Conservation (phyloP, 805 yeast species). For the Yarrowia divulgata region DNA sequence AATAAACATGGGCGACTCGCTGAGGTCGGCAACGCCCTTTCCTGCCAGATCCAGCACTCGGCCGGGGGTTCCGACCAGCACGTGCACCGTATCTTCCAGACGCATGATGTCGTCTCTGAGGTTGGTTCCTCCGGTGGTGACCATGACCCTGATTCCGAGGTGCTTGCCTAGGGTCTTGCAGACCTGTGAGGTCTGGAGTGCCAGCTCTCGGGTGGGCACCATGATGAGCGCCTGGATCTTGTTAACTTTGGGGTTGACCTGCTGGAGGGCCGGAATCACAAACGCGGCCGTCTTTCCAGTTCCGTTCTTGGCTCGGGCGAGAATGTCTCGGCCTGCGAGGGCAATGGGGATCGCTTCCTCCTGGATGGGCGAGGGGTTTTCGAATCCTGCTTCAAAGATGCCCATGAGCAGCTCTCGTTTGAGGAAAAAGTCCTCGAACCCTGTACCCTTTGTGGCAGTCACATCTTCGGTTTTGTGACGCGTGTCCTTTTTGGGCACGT, state of each 20-base stretch:
- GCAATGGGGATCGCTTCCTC: slow-evolving; percentile 97
- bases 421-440: slow-evolving; percentile 89
- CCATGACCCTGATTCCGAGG: slow-evolving; percentile 92
- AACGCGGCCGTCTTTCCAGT: slow-evolving; percentile 99
- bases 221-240: slow-evolving; percentile 91
- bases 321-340: slow-evolving; percentile 90
- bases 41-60: slow-evolving; percentile 93
- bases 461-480: slow-evolving; percentile 98
- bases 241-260: slow-evolving; percentile 79
- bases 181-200: slow-evolving; percentile 96
- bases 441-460: slow-evolving; percentile 83
- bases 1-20: slow-evolving; percentile 84
- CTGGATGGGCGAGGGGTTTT: slow-evolving; percentile 97
- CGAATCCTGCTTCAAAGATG: slow-evolving; percentile 98
- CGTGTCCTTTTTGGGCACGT: slow-evolving; percentile 83
- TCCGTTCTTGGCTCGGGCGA: slow-evolving; percentile 98
- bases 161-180: slow-evolving; percentile 96
- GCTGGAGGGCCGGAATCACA: slow-evolving; percentile 90
- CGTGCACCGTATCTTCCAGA: slow-evolving; percentile 90
- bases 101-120: slow-evolving; percentile 93
- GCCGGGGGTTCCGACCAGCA: slow-evolving; percentile 97
- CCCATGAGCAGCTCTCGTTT: slow-evolving; percentile 97
- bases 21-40: slow-evolving; percentile 83
- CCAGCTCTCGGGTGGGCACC: slow-evolving; percentile 98
- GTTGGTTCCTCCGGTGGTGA: slow-evolving; percentile 97